Percentiles rank a stretch among this genome's conserved stretches.
Conservation (phyloP, 352 stramenopile genomes). For the Pythium aphanidermatum region DNA sequence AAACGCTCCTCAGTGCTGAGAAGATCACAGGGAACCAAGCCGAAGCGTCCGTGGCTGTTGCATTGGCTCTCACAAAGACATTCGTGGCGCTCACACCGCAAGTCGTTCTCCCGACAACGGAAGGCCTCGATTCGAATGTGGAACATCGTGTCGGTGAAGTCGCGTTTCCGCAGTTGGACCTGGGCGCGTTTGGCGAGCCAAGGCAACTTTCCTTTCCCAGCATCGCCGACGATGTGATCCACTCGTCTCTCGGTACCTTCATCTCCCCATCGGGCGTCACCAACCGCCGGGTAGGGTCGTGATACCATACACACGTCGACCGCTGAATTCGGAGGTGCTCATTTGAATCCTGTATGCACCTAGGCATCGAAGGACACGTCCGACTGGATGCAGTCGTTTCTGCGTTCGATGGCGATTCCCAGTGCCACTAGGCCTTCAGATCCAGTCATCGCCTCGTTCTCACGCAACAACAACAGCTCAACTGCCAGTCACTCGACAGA, state of each 20-base stretch:
- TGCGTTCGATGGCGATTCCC: no score
- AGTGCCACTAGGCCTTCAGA: conserved; percentile 7
- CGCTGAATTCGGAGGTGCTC: not conserved
- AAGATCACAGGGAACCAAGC: conserved; percentile 9
- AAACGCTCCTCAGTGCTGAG: conserved; percentile 17
- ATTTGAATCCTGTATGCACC: not conserved
- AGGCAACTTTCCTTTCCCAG: conserved; percentile 25
- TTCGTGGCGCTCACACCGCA: conserved; percentile 32
- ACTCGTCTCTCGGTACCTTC: conserved; percentile 29
- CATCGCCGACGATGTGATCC: conserved; percentile 19
- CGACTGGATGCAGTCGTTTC: conserved; percentile 26
- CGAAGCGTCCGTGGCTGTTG: conserved; percentile 8
- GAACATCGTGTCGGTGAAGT: no score
- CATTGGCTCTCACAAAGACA: conserved; percentile 25
- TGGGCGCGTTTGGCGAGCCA: conserved; percentile 22
- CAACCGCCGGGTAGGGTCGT: conserved; percentile 8
- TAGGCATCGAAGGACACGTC: conserved; percentile 21
- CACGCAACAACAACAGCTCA: conserved; percentile 6
- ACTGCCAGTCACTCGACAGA: conserved; percentile 5
- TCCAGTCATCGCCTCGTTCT: not conserved
- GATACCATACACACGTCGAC: no score
- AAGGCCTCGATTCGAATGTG: no score
- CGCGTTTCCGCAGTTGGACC: conserved; percentile 25
- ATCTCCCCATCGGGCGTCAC: conserved; percentile 10
- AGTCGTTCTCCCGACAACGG: not conserved